Percentiles rank a stretch among this genome's conserved stretches.
phyloP scores from a whole-genome alignment of 1,284 basidiomycete genomes.

The Anthracocystis setariae region DNA sequence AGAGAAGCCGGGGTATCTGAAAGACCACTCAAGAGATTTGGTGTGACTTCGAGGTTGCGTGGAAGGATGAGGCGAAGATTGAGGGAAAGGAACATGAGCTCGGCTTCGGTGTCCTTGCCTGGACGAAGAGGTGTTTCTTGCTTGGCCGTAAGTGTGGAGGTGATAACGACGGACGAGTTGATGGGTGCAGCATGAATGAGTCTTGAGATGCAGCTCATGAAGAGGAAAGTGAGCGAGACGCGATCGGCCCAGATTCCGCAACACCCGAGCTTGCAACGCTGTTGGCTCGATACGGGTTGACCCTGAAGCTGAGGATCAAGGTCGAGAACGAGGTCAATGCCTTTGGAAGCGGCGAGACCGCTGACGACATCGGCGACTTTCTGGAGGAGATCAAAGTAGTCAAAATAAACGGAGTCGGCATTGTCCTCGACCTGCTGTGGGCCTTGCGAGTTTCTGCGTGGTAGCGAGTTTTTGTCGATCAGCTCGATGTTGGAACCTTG shows the following conservation, averaged over 20 bases:
- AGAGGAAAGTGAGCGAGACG: conserved; percentile 25
- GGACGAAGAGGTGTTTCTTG: conserved; percentile 12
- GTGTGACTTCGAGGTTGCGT: conserved; percentile 1
- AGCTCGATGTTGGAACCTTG: conserved; percentile 12
- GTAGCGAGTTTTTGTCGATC: conserved; percentile 3
- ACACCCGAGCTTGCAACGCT: conserved; percentile 34
- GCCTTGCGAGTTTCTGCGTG: conserved; percentile 12
- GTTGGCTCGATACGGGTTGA: conserved; percentile 15
- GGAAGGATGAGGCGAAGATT: conserved; percentile 29
- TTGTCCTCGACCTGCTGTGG: conserved; percentile 17
- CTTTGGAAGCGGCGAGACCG: conserved; percentile 48
- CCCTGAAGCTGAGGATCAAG: conserved; percentile 26
- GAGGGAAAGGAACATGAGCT: conserved; percentile 37
- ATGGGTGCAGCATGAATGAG: conserved; percentile 26
- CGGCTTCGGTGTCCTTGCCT: conserved; percentile 14
- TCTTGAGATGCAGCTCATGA: conserved; percentile 41
- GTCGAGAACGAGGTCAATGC: conserved; percentile 50
- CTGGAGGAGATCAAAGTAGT: conserved; percentile 45
- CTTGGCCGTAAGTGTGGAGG: conserved; percentile 20
- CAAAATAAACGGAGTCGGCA: conserved; percentile 31
- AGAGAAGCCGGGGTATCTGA: conserved; percentile 20
- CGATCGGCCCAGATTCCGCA: conserved; percentile 38
- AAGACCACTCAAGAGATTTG: conserved; percentile 19
- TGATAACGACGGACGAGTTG: conserved; percentile 21
- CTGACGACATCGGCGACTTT: conserved; percentile 52